Conservation (phyloP, 2,329 filamentous ascomycete species). For the Pseudogymnoascus sp. region DNA sequence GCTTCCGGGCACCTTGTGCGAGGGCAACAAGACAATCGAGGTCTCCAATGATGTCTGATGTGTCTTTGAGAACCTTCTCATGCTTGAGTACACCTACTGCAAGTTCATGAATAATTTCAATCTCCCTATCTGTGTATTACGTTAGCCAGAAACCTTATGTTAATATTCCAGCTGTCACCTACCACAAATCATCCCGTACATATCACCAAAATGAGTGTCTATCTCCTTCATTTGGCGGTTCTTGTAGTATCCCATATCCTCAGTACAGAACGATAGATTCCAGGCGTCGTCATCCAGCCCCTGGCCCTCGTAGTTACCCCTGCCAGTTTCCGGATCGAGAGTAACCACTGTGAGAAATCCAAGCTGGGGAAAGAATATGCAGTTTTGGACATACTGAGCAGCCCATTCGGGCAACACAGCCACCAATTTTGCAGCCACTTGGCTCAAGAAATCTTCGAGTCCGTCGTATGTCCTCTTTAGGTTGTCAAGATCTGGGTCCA, state of each 20-base stretch:
- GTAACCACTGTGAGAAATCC: slow-evolving; percentile 78
- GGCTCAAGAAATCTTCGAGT: slow-evolving; percentile 63
- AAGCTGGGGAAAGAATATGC: slow-evolving; percentile 84
- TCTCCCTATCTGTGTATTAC: slow-evolving; percentile 60
- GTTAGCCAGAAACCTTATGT: slow-evolving; percentile 9
- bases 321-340: slow-evolving; percentile 49
- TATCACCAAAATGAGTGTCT: slow-evolving; percentile 73
- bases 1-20: slow-evolving; percentile 65
- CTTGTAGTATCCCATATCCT: slow-evolving; percentile 74
- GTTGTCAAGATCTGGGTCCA: slow-evolving; percentile 68
- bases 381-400: slow-evolving; percentile 52
- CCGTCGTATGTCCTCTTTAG: slow-evolving; percentile 72
- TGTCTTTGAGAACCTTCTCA: slow-evolving; percentile 54
- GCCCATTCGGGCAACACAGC: slow-evolving; percentile 53
- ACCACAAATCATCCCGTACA: slow-evolving; percentile 79
- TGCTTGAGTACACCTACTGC: slow-evolving; percentile 62
- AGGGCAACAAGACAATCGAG: slow-evolving; percentile 80
- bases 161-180: slow-evolving; percentile 22
- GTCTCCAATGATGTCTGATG: slow-evolving; percentile 78
- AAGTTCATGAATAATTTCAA: slow-evolving; percentile 76
- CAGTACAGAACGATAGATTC: slow-evolving; percentile 69
- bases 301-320: slow-evolving; percentile 56
- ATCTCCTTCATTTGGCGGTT: slow-evolving; percentile 72
- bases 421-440: slow-evolving; percentile 58
- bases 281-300: slow-evolving; percentile 51